Conservation (phyloP, 495 filamentous ascomycete species). For the Neurospora sp. region DNA sequence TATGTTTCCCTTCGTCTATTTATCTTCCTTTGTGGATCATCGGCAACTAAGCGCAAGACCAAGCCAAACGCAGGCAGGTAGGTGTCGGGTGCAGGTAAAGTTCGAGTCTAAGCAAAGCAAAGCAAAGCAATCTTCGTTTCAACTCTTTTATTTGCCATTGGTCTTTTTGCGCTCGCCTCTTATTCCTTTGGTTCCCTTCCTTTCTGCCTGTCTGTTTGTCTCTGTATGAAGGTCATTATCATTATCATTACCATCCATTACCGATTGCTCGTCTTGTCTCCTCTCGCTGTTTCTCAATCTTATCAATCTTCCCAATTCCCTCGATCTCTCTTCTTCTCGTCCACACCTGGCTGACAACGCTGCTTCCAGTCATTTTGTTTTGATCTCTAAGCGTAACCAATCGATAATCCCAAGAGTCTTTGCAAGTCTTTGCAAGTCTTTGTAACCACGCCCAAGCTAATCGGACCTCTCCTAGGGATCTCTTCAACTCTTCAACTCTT, state of each 20-base stretch:
- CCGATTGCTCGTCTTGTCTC: neutral
- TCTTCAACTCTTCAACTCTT: no score
- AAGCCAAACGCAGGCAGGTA: no score
- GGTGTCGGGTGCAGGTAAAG: no score
- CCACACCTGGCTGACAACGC: neutral
- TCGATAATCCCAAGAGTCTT: neutral
- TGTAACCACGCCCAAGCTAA: no score
- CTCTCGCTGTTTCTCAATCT: neutral
- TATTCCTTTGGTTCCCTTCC: neutral
- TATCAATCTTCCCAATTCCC: no score
- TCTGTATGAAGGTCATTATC: neutral
- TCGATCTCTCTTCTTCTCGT: neutral
- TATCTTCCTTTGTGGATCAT: neutral
- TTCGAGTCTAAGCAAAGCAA: no score
- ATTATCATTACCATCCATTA: neutral
- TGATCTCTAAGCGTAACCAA: neutral
- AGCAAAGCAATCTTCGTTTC: no score
- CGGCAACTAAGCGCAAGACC: no score
- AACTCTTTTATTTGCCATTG: no score
- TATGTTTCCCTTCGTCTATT: neutral
- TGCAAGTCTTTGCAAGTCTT: no score
- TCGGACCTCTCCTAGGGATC: no score
- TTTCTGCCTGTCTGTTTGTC: neutral
- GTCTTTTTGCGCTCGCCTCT: no score
- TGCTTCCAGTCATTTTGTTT: neutral